Evolutionary conservation across 306 rosid genomes (phyloP), one percentile per base, ranked within the genome.

Genomic region (Acacia confusa): DNA sequence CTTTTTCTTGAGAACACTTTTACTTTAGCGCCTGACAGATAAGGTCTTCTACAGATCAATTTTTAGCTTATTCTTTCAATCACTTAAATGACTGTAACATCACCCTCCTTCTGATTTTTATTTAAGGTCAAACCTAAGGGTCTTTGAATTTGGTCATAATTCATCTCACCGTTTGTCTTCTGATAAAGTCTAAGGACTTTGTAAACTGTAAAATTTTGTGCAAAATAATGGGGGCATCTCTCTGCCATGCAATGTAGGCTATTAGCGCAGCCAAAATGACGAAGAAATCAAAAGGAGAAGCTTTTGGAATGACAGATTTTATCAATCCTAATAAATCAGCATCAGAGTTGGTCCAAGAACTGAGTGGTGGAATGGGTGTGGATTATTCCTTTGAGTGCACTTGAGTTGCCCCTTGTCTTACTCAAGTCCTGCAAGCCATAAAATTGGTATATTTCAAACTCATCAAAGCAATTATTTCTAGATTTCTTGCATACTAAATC

Each of bases 361-460:
- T 79, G 0, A 86, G 81, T 40, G 87, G 80, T 72, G 96, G 89
- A 81, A 17, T 60, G 78, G 93, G 92, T 65, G 96, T 88, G 40
- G 93, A 91, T 81, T 89, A 88, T 60, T 88, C 86, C 76, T 76
- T 87, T 64, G 90, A 91, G 66, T 86, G 92, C 85, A 84, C 88
- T 13, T 88, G 91, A 27, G 69, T 80, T 32, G 15, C 79, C 13
- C 70, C 85, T 67, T 74, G 86, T 25, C 63, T 87, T 68, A 81
- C 78, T 71, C 64, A 89, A 78, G 79, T 89, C 6, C 25, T 91
- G 16, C 84, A 81, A 71, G 85, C 92, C 82, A 86, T 91, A n/a
- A 87, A 91, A 81, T 0, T 76, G 80, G 94, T 89, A 69, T n/a
- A 8, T 67, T 67, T 15, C 40, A 63, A 5, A 28, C 19, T 63